A percentile compares a stretch with the other conserved stretches of the same genome.
Evolutionary conservation across 1,284 basidiomycete genomes (phyloP).

Genomic region (Melampsora americana): DNA sequence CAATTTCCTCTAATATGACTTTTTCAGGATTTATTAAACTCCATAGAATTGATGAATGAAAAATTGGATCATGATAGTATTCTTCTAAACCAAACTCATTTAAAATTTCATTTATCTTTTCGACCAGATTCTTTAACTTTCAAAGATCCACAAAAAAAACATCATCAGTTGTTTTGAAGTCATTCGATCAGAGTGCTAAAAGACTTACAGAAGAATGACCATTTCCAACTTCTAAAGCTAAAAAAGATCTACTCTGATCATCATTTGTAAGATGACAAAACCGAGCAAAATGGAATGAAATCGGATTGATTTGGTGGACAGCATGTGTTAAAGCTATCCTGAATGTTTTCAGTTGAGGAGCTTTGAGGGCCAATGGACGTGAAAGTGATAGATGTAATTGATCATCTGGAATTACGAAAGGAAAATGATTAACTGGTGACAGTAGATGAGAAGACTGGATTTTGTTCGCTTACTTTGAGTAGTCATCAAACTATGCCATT

Average conservation of each 20-base stretch:
- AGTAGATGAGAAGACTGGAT: background rate
- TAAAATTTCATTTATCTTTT: background rate
- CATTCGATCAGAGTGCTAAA: background rate
- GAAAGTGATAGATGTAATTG: constrained; percentile 15
- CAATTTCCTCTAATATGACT: too few species aligned
- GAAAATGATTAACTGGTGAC: background rate
- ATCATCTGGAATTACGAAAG: background rate
- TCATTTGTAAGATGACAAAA: constrained; percentile 23
- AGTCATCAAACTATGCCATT: background rate
- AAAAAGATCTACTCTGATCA: constrained; percentile 11
- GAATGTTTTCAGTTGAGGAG: background rate
- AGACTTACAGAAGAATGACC: constrained; percentile 22
- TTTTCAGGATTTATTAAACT: background rate
- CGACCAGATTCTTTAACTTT: background rate
- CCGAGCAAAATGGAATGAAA: constrained; percentile 21
- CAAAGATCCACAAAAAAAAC: background rate
- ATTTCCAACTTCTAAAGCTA: constrained; percentile 32
- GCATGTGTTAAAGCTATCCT: background rate
- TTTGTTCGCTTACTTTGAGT: background rate
- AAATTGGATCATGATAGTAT: background rate
- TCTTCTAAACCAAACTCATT: background rate
- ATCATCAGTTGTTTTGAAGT: background rate
- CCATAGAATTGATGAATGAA: background rate
- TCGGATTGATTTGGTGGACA: background rate
- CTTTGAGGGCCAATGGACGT: constrained; percentile 1